Conservation (phyloP, 2,329 filamentous ascomycete species). For the Capronia epimyces region DNA sequence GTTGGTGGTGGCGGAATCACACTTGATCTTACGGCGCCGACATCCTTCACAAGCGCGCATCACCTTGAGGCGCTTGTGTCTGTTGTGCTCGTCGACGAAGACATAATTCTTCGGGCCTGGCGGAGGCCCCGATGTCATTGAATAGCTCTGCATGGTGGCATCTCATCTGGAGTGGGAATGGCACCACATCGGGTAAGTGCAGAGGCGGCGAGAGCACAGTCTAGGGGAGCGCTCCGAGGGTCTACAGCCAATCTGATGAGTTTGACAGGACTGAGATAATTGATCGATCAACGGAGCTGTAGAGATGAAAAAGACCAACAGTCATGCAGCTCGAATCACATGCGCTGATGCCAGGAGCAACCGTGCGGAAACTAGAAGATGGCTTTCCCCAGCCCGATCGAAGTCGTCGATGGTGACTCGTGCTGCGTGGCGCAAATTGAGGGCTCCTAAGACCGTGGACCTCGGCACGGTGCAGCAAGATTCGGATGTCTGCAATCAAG, state of each 20-base stretch:
- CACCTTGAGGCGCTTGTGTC: slow-evolving; percentile 93
- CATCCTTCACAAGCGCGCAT: slow-evolving; percentile 98
- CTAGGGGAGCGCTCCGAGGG: slow-evolving; percentile 8
- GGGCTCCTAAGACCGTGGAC: neutral
- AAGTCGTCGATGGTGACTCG: neutral
- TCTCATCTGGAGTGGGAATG: slow-evolving; percentile 17
- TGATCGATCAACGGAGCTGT: slow-evolving; percentile 3
- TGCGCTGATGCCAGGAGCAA: neutral
- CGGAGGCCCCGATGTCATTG: slow-evolving; percentile 18
- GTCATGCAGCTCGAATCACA: neutral
- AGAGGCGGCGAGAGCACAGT: slow-evolving; percentile 17
- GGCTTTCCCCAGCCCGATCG: neutral
- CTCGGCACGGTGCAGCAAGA: neutral
- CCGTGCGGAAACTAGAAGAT: neutral
- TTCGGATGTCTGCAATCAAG: neutral
- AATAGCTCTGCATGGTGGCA: slow-evolving; percentile 28
- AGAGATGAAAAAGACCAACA: neutral
- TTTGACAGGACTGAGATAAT: neutral
- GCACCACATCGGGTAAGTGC: slow-evolving; percentile 27
- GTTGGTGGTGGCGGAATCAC: slow-evolving; percentile 93
- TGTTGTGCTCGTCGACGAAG: slow-evolving; percentile 97
- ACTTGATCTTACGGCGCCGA: slow-evolving; percentile 92
- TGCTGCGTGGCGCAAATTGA: neutral
- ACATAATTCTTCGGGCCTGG: slow-evolving; percentile 66
- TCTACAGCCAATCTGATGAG: neutral